These are phyloP conservation scores for Dactylellina haptotyla DNA, from an alignment of 2,329 filamentous ascomycete species.

Conservation along the genomic window DNA sequence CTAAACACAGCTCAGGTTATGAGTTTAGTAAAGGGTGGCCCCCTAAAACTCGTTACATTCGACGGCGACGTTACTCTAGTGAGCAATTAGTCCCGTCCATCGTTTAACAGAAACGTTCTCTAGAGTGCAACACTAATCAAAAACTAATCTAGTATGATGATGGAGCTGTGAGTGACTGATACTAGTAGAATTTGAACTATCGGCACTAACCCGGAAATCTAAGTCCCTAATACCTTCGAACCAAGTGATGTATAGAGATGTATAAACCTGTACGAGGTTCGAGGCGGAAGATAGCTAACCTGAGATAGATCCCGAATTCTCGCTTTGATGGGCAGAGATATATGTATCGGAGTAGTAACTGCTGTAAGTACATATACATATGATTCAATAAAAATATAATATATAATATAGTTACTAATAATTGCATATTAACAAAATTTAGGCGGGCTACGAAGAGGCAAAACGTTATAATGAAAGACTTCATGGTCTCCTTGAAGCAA, in stretches of 20 bases:
- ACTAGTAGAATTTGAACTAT: background rate
- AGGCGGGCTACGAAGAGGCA: slow-evolving; percentile 87
- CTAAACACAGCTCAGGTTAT: slow-evolving; percentile 95
- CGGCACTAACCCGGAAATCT: background rate
- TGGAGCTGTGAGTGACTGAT: slow-evolving; percentile 61
- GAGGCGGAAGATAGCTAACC: too few relatives aligned
- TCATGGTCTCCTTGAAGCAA: slow-evolving; percentile 83
- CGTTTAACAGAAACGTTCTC: background rate
- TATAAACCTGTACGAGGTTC: background rate
- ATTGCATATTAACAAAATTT: background rate
- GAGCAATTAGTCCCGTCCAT: background rate
- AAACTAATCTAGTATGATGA: slow-evolving; percentile 19
- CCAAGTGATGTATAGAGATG: slow-evolving; percentile 46
- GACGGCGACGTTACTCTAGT: slow-evolving; percentile 92
- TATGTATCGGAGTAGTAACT: slow-evolving; percentile 93
- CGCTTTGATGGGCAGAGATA: slow-evolving; percentile 78
- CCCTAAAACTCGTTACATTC: slow-evolving; percentile 88
- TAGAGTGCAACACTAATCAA: slow-evolving; percentile 59
- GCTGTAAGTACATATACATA: slow-evolving; percentile 64
- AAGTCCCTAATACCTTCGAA: slow-evolving; percentile 53
- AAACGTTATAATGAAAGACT: slow-evolving; percentile 86
- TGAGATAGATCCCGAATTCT: slow-evolving; percentile 64
- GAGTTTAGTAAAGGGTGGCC: slow-evolving; percentile 79
- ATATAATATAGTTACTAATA: background rate
- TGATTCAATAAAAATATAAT: background rate